Evolutionary conservation across 2,329 filamentous ascomycete genomes (phyloP), one percentile per base, ranked within the genome.

Genomic region (Colletotrichum echinochloae): DNA sequence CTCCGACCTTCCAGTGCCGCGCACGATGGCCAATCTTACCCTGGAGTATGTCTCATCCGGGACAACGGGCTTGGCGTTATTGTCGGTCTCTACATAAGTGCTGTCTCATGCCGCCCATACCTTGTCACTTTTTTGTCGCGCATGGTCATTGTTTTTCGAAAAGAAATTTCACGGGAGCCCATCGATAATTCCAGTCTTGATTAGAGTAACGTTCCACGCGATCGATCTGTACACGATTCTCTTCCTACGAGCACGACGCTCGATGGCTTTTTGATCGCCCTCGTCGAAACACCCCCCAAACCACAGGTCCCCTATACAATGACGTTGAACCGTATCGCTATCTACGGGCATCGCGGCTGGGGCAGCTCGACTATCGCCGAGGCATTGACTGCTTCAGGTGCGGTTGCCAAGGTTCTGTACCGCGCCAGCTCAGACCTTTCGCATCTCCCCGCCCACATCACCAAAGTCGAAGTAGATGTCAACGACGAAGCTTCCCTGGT

Each of bases 341-440:
- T 78, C 11, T 77, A 78, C 37, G 77, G 77, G 14, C 76, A 77
- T 37, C 73, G 76, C 14, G 76, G 76, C 26, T 77, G 75, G 75
- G 76, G 65, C 11, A 76, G 76, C 39, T 77, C 75, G 1, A 66
- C 73, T 1, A 76, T 79, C 9, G 60, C 74, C 48, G 66, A 70
- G 5, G 74, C 74, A 6, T 72, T 78, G 7, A 63, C 73, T 7
- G 70, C 76, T 20, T 74, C 76, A 0, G 73, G 74, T 5, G 77
- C 76, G 11, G 73, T 75, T 2, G 56, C 77, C 39, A 78, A 66
- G 28, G 72, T 77, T 9, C 60, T 78, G 5, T 75, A 75, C 46
- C 75, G 76, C 23, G 65, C 74, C 1, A 73, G 75, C 1, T 79
- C 77, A 1, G 77, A 79, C 26, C 46, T 73, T 14, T 76, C 75